phyloP scores from a whole-genome alignment of 345 rosid genomes.

The Clausena lansium region DNA sequence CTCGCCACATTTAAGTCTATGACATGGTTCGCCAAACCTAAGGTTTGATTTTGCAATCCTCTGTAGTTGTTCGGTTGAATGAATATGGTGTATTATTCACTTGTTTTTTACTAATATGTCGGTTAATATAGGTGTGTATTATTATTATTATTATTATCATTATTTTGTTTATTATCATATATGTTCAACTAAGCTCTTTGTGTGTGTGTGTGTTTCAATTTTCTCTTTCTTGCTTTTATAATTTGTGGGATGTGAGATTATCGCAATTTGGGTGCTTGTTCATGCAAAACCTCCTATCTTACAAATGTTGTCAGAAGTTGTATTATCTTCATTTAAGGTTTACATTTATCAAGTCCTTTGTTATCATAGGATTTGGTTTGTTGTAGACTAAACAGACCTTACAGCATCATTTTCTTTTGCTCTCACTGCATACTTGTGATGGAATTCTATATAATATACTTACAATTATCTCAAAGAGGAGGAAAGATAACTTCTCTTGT shows the following conservation, averaged over 20 bases:
- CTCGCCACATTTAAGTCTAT: constrained; percentile 86
- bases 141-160: too few relatives aligned
- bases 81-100: neutral
- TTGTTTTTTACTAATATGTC: neutral
- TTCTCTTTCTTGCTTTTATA: neutral
- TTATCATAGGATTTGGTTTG: neutral
- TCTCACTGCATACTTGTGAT: neutral
- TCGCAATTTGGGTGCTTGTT: neutral
- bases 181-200: neutral
- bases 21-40: constrained; percentile 96
- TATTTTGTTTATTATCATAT: neutral
- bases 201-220: too few relatives aligned
- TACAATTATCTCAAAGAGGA: neutral
- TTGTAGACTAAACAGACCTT: neutral
- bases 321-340: neutral
- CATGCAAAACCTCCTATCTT: neutral
- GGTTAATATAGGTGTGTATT: neutral
- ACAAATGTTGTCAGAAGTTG: neutral
- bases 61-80: neutral
- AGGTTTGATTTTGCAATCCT: constrained; percentile 35
- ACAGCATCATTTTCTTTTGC: neutral
- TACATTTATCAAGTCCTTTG: neutral
- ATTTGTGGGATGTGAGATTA: neutral
- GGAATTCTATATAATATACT: neutral
- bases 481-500: neutral